phyloP scores from a whole-genome alignment of 176 grass and related monocot species.

The Rhipidocladum racemiflorum region DNA sequence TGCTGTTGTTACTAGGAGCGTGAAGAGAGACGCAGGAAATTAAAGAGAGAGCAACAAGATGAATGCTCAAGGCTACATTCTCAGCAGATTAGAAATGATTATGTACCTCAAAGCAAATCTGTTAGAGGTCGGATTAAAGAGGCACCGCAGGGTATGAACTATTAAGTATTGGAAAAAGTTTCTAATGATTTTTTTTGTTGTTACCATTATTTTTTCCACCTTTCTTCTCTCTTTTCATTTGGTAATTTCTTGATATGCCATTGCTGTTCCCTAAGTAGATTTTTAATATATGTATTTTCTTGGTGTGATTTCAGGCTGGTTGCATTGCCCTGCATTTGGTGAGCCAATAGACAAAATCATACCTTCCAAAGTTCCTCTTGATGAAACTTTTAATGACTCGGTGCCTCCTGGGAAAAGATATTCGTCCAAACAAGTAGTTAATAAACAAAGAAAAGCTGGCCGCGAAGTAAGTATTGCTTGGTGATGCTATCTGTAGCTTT shows the following conservation, averaged over 20 bases:
- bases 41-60: constrained; percentile 66
- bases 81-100: constrained; percentile 59
- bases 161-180: neutral
- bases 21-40: constrained; percentile 71
- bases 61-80: constrained; percentile 52
- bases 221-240: neutral
- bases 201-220: neutral
- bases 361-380: constrained; percentile 98
- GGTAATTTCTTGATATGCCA: neutral
- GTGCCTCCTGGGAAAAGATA: constrained; percentile 94
- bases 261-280: neutral
- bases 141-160: constrained; percentile 68
- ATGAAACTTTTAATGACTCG: constrained; percentile 86
- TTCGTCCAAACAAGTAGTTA: constrained; percentile 89
- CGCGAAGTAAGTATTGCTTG: constrained; percentile 68
- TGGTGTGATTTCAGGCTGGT: constrained; percentile 64
- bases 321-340: constrained; percentile 90
- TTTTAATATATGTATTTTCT: constrained; percentile 6
- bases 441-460: constrained; percentile 81
- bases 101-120: constrained; percentile 53
- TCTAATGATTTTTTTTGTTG: neutral
- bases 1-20: constrained; percentile 59
- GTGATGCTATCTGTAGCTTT: constrained; percentile 6
- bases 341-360: constrained; percentile 90
- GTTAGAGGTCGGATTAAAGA: constrained; percentile 66